Percentiles rank a stretch among this genome's conserved stretches.
Evolutionary conservation across 495 filamentous ascomycete genomes (phyloP).

Genomic region (Bacidia rubella): DNA sequence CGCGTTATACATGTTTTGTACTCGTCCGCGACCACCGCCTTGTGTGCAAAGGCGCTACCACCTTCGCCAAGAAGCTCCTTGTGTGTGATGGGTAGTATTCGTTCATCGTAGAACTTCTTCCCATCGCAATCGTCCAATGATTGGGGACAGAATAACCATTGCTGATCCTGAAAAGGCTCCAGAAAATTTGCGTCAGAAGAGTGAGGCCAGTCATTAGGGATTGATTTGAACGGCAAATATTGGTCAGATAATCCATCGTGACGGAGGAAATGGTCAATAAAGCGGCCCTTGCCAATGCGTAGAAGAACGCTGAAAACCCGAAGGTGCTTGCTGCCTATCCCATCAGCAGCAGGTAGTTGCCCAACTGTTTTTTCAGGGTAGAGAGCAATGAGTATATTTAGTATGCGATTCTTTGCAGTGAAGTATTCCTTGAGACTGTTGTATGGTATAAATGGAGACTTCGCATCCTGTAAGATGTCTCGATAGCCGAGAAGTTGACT

Average conservation of each 20-base stretch:
- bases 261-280: constrained; percentile 8
- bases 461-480: background rate
- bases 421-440: background rate
- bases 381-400: background rate
- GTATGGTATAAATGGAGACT: background rate
- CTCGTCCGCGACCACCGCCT: constrained; percentile 6
- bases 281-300: background rate
- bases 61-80: constrained; percentile 4
- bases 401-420: background rate
- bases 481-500: background rate
- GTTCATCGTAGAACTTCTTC: background rate
- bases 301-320: constrained; percentile 12
- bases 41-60: constrained; percentile 11
- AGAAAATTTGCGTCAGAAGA: background rate
- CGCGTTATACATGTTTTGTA: too few relatives aligned
- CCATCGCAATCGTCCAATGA: constrained; percentile 3
- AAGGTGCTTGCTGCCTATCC: constrained; percentile 4
- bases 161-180: background rate
- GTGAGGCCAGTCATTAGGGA: background rate
- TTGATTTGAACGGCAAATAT: constrained; percentile 2
- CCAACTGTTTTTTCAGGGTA: background rate
- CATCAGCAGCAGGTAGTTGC: background rate
- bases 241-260: constrained; percentile 6
- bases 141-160: constrained; percentile 15
- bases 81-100: constrained; percentile 7